Percentiles rank a stretch among this genome's conserved stretches.
Evolutionary conservation across 495 filamentous ascomycete genomes (phyloP).

Genomic region (Pyronema omphalodes): DNA sequence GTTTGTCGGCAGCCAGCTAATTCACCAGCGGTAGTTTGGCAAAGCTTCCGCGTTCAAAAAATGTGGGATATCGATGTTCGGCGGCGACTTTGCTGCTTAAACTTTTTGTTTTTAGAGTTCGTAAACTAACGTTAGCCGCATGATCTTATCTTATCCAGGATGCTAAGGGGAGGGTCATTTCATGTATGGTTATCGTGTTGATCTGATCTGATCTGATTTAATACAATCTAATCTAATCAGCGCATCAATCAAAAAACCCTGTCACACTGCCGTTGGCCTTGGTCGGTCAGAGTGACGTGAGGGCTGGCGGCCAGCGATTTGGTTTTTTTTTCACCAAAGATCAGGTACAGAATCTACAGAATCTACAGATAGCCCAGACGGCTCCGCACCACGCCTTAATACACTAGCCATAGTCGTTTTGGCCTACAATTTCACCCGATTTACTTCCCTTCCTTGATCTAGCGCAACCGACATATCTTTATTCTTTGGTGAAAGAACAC

Average conservation of each 20-base stretch:
- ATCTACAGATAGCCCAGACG: too few relatives aligned
- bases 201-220: background rate
- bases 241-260: background rate
- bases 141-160: background rate
- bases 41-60: background rate
- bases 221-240: background rate
- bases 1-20: background rate
- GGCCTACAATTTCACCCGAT: too few relatives aligned
- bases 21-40: background rate
- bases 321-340: too few relatives aligned
- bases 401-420: too few relatives aligned
- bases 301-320: too few relatives aligned
- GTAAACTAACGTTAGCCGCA: background rate
- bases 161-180: background rate
- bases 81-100: background rate
- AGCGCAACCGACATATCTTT: too few relatives aligned
- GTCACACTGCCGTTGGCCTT: background rate
- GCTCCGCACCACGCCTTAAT: too few relatives aligned
- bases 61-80: background rate
- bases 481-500: background rate
- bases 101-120: background rate
- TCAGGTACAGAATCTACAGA: too few relatives aligned
- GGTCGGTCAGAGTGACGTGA: too few relatives aligned
- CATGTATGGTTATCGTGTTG: background rate
- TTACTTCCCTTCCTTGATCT: too few relatives aligned